Evolutionary conservation across 1,139 yeast genomes (phyloP), one percentile per base, ranked within the genome.

Genomic region (Geotrichum phurueaensis): DNA sequence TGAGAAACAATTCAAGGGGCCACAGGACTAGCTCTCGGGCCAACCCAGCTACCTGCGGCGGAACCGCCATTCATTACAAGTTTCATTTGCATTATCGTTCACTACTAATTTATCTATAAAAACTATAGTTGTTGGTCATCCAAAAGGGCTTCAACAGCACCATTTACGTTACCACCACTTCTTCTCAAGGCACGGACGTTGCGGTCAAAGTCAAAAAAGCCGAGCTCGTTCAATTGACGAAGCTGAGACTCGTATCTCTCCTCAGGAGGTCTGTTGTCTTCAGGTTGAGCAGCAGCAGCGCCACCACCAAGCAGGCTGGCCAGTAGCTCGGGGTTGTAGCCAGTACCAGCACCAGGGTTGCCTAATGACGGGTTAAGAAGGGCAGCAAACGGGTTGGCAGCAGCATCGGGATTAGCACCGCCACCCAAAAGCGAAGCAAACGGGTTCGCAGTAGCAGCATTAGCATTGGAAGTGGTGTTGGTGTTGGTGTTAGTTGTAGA

Each of bases 151-250:
- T 92, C 97, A 61, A 94, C 81, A 15, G 99, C 99, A 51, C 98
- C 98, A 75, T 94, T 97, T 22, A 94, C 98, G 67, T 92, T 89
- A 13, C 99, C 99, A 29, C 98, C 98, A 61, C 95, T 84, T 76
- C 98, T 84, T 78, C 97, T 84, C 69, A 94, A 80, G 1, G 98
- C 98, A 29, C 86, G 86, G 22, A 94, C 91, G 70, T 94, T 94
- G 68, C 89, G 81, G 67, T 94, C 98, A 71, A 92, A 94, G 68
- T 94, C 98, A 67, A 83, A 85, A 76, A 94, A 94, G 1, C 99
- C 99, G 87, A 94, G 89, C 71, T 94, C 99, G 73, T 94, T 94
- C 72, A 94, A 81, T 73, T 92, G 98, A 70, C 96, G 84, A 69
- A 94, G 79, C 73, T 94, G 98, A n/a, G 79, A 73, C 72, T 89